Conservation (phyloP, 805 yeast species). For the Saccharomycopsis sp. region DNA sequence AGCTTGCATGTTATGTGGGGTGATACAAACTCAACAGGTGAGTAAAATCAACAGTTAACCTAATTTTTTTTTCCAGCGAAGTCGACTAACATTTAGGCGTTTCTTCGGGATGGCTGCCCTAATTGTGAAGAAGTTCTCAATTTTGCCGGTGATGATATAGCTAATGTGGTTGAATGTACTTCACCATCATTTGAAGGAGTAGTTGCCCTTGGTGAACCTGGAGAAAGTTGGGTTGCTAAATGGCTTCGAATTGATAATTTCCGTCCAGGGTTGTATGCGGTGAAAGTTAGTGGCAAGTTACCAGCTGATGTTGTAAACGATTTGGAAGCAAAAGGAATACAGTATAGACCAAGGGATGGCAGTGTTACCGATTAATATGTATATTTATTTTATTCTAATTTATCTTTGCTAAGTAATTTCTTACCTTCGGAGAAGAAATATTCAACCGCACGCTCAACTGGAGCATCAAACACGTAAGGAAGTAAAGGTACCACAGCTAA, state of each 20-base stretch:
- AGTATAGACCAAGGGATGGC: conserved; percentile 94
- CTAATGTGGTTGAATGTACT: conserved; percentile 82
- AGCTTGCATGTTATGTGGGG: conserved; percentile 96
- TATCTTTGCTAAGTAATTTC: conserved; percentile 22
- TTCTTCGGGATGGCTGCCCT: conserved; percentile 86
- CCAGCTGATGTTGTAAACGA: conserved; percentile 80
- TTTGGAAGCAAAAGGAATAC: conserved; percentile 65
- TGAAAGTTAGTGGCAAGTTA: conserved; percentile 82
- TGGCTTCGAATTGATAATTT: conserved; percentile 91
- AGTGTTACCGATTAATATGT: conserved; percentile 56
- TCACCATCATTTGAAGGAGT: conserved; percentile 95
- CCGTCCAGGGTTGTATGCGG: conserved; percentile 87
- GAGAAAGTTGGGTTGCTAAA: conserved; percentile 89
- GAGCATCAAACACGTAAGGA: conserved; percentile 77
- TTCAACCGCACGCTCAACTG: conserved; percentile 67
- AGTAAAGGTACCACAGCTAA: conserved; percentile 68
- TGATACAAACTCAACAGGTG: conserved; percentile 72
- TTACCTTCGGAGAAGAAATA: conserved; percentile 49
- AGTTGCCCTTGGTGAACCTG: conserved; percentile 82
- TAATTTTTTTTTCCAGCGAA: conserved; percentile 2
- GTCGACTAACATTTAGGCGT: conserved; percentile 34
- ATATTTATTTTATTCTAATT: no score
- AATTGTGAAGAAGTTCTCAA: conserved; percentile 89
- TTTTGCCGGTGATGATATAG: conserved; percentile 70
- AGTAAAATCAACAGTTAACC: conserved; percentile 23